Evolutionary conservation across 2,329 filamentous ascomycete genomes (phyloP), one percentile per base, ranked within the genome.

Genomic region (Fusarium sp.): DNA sequence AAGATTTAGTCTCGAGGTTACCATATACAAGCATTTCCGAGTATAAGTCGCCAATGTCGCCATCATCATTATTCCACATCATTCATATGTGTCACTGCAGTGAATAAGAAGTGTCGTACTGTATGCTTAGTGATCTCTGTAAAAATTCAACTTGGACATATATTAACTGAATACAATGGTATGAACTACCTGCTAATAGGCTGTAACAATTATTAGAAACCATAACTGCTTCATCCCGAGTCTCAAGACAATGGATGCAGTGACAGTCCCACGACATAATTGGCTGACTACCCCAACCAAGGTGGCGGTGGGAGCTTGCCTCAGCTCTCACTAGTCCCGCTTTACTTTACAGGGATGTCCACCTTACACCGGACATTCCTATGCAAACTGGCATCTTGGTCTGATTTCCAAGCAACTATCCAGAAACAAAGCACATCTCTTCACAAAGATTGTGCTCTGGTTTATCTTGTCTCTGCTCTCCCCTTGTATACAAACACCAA

Each of bases 351-450:
- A 59, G 46, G 66, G 54, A 55, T 60, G 41, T 53, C 62, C 59
- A 66, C 68, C 51, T 72, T 72, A 64, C 55, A 55, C 50, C 49
- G 63, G 62, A 59, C 65, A 60, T 65, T 62, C 69, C 41, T 40
- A 66, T 77, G 75, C 74, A 75, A 78, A 62, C 74, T 78, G 76
- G 76, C 76, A 74, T 78, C 74, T 77, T 48, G 23, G 45, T 67
- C 53, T 59, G 72, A 75, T 76, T 75, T 74, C 67, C 59, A 75
- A 75, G 71, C 71, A 73, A 42, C 50, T 46, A 59, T 32, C 45
- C 34, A 50, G 63, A 55, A 68, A 54, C 62, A 59, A 37, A 67
- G 51, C 54, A 63, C 55, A 25, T 58, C 21, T 64, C 60, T 64
- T 47, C 18, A 46, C 34, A 55, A 48, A 55, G 61, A 48, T 32